Evolutionary conservation across 768 basidiomycete species (phyloP), one percentile per base, ranked within the genome.

Genomic region (Crucibulum laeve): DNA sequence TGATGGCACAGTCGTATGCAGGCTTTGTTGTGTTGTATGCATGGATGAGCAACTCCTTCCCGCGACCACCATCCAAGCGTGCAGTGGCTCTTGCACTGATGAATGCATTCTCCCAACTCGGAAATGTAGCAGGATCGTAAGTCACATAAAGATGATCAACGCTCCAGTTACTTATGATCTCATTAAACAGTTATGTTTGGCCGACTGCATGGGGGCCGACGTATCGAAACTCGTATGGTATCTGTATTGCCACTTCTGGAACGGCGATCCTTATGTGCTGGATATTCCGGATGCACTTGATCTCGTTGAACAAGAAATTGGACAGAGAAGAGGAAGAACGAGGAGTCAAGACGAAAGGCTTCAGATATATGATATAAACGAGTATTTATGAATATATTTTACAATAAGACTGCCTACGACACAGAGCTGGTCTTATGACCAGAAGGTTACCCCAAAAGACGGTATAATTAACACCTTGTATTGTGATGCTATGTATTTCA

Each of bases 81-180:
- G 87, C 90, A 10, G 84, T 91, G 15, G 82, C 87, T 5, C 70
- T 93, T 46, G 90, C 87, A 8, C 67, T 86, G 53, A 77, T 90
- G 57, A 89, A 91, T 60, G 80, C 84, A 21, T 86, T 87, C 61
- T 81, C 84, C 23, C 84, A 89, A 56, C 70, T 92, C 21, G 92
- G 91, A 4, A 94, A 93, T 62, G 71, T 94, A 44, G 73, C 83
- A 14, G 90, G 91, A 49, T 84, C 87, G 69, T 90, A 65, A 65
- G 79, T 80, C 11, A 21, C n/a, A n/a, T n/a, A n/a, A n/a, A n/a
- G n/a, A n/a, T n/a, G n/a, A n/a, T n/a, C n/a, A n/a, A n/a, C n/a
- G n/a, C n/a, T n/a, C n/a, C n/a, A n/a, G n/a, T n/a, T n/a, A n/a
- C n/a, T n/a, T n/a, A n/a, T n/a, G n/a, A n/a, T n/a, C n/a, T n/a